Percentiles rank a stretch among this genome's conserved stretches.
Evolutionary conservation across 2,329 filamentous ascomycete species (phyloP).

Genomic region (Pseudopithomyces chartarum): DNA sequence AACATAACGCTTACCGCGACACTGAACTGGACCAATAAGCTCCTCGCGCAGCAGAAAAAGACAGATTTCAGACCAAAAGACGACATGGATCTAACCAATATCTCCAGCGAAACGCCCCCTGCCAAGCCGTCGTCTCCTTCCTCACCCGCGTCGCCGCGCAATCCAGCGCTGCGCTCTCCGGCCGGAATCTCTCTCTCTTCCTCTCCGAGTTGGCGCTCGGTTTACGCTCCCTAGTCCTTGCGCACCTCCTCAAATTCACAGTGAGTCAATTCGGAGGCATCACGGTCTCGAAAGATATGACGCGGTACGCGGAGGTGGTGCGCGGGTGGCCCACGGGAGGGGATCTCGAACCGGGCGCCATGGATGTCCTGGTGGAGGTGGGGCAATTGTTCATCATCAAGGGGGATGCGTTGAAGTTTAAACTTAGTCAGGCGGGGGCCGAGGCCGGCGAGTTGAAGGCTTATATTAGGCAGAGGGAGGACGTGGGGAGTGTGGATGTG

Average conservation of each 20-base stretch:
- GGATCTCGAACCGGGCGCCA: conserved; percentile 56
- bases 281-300: conserved; percentile 95
- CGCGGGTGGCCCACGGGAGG: conserved; percentile 75
- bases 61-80: conserved; percentile 89
- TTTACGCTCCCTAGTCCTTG: conserved; percentile 77
- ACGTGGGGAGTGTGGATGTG: conserved; percentile 78
- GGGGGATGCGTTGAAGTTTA: conserved; percentile 56
- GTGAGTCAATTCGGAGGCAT: conserved; percentile 92
- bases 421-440: conserved; percentile 52
- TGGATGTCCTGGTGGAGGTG: conserved; percentile 90
- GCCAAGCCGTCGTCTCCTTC: conserved; percentile 80
- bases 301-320: conserved; percentile 86
- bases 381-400: conserved; percentile 96
- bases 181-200: conserved; percentile 81
- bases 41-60: conserved; percentile 80
- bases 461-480: conserved; percentile 84
- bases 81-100: conserved; percentile 57
- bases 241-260: conserved; percentile 92
- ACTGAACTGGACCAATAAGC: conserved; percentile 74
- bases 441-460: conserved; percentile 69
- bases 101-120: conserved; percentile 70
- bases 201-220: conserved; percentile 82
- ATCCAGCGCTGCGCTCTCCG: conserved; percentile 73
- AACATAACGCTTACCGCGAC: conserved; percentile 74
- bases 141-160: conserved; percentile 69